Base-by-base conservation (phyloP, 148 eudicot genomes). In the Nepenthes mirabilis region DNA sequence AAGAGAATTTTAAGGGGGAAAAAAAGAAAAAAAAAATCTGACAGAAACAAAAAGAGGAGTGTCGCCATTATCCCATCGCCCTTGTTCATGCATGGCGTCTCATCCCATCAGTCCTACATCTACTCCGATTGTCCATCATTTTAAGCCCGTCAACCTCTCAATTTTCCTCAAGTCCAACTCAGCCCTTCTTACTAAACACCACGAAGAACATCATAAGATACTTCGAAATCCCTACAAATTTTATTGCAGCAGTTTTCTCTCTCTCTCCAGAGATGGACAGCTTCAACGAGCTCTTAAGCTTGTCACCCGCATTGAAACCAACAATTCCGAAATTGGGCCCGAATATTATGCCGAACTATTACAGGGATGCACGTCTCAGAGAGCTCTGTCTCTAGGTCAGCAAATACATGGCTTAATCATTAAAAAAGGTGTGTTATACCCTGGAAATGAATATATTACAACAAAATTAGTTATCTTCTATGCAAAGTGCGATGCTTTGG, bases 381-480 rank as follows among this genome's bases (percentile, higher is more conserved):
- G 72, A 72, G 59, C 68, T 51, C 59, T 77, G 23, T 47, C 52
- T 53, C 57, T 75, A 61, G 84, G 84, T 56, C 68, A 69, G 68
- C 88, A 83, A 77, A 74, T 80, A 62, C 88, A 83, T 40, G 74
- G 79, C 33, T 34, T 66, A 50, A 69, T 80, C 47, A 70, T 83
- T 0, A 83, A 80, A 80, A 70, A 67, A 62, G 88, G 84, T 55
- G 75, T 71, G 14, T 11, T 60, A 23, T 80, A 67, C 61, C 58
- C 72, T 1, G 58, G 36, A 60, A 80, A 80, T 71, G 77, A 80
- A 70, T 83, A 72, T 37, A 68, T 83, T 72, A 73, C 65, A 47
- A 80, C 84, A 32, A 83, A 80, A 65, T 73, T 83, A 37, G 67
- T 83, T 45, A 69, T 80, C n/a, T 80, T 83, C 62, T 80, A 83